Percentiles rank a stretch among this genome's conserved stretches.
These are phyloP conservation scores for Extremus antarcticus DNA, from an alignment of 495 filamentous ascomycete species.

Conservation along the genomic window DNA sequence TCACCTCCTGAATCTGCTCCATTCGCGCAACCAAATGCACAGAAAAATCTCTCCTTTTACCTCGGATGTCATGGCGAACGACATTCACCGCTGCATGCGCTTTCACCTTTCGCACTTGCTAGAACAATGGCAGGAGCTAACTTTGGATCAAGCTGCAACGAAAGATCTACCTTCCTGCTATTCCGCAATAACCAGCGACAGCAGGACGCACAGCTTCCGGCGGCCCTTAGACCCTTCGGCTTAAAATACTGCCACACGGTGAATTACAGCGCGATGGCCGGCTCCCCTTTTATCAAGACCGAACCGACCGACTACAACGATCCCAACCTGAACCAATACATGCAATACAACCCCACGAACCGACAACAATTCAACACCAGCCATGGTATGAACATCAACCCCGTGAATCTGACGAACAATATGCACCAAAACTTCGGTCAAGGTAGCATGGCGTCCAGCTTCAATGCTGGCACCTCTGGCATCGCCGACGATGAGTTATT, in stretches of 20 bases:
- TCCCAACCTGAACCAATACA: slow-evolving; percentile 43
- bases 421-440: slow-evolving; percentile 24
- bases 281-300: slow-evolving; percentile 61
- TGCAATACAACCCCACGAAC: slow-evolving; percentile 48
- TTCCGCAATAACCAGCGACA: not conserved
- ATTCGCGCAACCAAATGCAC: no score
- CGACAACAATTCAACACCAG: slow-evolving; percentile 51
- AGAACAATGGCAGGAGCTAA: not conserved
- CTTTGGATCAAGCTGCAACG: not conserved
- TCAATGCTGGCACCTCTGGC: slow-evolving; percentile 37
- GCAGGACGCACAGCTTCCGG: slow-evolving; percentile 17
- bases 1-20: not conserved
- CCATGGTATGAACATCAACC: slow-evolving; percentile 63
- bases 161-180: not conserved
- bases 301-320: slow-evolving; percentile 56
- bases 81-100: not conserved
- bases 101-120: not conserved
- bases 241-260: slow-evolving; percentile 32
- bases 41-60: not conserved
- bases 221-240: slow-evolving; percentile 13
- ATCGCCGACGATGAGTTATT: slow-evolving; percentile 57
- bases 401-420: slow-evolving; percentile 55
- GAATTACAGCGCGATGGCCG: slow-evolving; percentile 31
- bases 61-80: not conserved
- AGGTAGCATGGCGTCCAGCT: slow-evolving; percentile 22